phyloP scores from a whole-genome alignment of 768 basidiomycete species.

The Pholiota microspora region DNA sequence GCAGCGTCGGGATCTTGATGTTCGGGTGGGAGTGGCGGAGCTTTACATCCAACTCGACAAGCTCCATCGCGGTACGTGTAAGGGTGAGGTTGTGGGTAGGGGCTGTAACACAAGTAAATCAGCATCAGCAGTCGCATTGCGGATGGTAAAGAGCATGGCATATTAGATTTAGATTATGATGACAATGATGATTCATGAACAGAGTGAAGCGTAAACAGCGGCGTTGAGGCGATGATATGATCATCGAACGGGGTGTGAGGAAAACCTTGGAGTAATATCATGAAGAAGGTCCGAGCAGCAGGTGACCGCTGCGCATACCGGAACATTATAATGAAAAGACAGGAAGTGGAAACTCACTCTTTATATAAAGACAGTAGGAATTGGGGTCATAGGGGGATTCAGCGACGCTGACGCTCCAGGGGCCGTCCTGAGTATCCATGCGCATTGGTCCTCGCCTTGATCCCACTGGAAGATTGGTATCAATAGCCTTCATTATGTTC shows the following conservation, averaged over 20 bases:
- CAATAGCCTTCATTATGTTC: slow-evolving; percentile 40
- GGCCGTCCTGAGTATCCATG: slow-evolving; percentile 74
- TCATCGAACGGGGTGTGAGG: neutral
- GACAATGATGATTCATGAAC: neutral
- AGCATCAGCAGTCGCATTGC: slow-evolving; percentile 14
- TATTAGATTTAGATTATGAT: neutral
- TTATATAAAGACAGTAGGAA: slow-evolving; percentile 83
- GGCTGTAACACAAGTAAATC: slow-evolving; percentile 45
- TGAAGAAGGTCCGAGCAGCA: slow-evolving; percentile 3
- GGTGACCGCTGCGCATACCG: neutral
- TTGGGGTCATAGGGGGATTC: slow-evolving; percentile 74
- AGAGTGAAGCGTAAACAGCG: slow-evolving; percentile 1
- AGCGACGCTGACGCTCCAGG: slow-evolving; percentile 87
- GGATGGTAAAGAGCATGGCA: neutral
- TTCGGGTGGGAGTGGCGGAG: slow-evolving; percentile 63
- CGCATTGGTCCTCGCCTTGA: slow-evolving; percentile 53
- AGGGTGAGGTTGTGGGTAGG: slow-evolving; percentile 90
- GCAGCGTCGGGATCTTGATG: slow-evolving; percentile 57
- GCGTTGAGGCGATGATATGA: neutral
- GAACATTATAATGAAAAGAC: neutral
- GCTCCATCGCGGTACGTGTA: slow-evolving; percentile 71
- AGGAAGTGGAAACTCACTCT: slow-evolving; percentile 61
- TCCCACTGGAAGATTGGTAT: slow-evolving; percentile 39
- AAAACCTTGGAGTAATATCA: slow-evolving; percentile 7
- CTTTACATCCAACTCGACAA: slow-evolving; percentile 81